Evolutionary conservation across 75 land plant genomes (phyloP).

Genomic region (Adiantum capillusveneris): DNA sequence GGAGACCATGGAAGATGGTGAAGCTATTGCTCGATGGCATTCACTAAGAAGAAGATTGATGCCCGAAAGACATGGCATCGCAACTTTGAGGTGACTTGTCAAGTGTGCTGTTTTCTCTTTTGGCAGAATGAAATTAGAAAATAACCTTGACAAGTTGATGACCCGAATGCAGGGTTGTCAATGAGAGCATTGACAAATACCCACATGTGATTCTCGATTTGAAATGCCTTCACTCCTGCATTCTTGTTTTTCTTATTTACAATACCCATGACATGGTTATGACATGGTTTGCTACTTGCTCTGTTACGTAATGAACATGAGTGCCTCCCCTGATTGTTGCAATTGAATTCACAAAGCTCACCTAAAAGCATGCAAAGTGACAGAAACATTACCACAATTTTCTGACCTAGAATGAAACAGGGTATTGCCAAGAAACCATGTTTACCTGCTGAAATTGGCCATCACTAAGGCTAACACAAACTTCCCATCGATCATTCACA

Average conservation of each 20-base stretch:
- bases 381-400: too few species aligned
- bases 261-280: constrained; percentile 38
- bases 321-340: constrained; percentile 92
- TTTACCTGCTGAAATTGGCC: constrained; percentile 97
- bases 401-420: too few species aligned
- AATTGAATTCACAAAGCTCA: constrained; percentile 92
- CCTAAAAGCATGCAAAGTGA: constrained; percentile 52
- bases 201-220: constrained; percentile 85
- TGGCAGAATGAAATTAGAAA: background rate
- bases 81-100: constrained; percentile 80
- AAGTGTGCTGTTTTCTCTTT: constrained; percentile 87
- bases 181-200: constrained; percentile 94
- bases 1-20: background rate
- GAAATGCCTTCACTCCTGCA: constrained; percentile 65
- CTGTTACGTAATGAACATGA: constrained; percentile 78
- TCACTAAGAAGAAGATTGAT: too few species aligned
- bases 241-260: constrained; percentile 94
- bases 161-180: constrained; percentile 99
- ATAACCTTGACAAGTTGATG: constrained; percentile 72
- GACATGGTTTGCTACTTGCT: constrained; percentile 64
- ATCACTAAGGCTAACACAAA: constrained; percentile 80
- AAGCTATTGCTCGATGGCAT: too few species aligned
- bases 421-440: too few species aligned
- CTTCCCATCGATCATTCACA: constrained; percentile 88
- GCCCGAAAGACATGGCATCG: constrained; percentile 67